A percentile compares a stretch with the other conserved stretches of the same genome.
Conservation (phyloP, 805 yeast species). For the Saturnispora gosingensis region DNA sequence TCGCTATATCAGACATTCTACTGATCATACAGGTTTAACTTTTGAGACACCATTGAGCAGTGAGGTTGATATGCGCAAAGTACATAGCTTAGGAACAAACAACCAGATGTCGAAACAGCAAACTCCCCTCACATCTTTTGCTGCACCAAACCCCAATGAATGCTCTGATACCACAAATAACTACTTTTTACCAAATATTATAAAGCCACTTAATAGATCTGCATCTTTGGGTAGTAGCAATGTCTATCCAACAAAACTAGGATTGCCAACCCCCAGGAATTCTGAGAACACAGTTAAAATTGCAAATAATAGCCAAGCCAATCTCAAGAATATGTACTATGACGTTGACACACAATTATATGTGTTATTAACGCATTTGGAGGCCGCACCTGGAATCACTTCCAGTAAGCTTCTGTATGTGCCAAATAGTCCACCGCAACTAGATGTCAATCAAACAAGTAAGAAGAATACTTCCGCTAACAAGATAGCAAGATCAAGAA, state of each 20-base stretch:
- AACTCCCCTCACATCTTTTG: background rate
- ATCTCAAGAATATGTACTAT: background rate
- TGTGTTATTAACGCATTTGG: background rate
- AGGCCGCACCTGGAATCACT: background rate
- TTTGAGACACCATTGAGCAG: no score
- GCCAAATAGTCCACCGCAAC: no score
- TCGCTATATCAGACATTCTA: background rate
- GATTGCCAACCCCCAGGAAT: background rate
- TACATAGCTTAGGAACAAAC: background rate
- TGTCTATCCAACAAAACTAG: background rate
- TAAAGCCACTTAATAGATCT: background rate
- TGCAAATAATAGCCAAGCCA: background rate
- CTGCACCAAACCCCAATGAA: background rate
- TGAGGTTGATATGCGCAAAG: background rate
- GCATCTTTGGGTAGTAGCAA: no score
- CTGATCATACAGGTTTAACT: background rate
- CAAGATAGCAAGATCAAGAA: conserved; percentile 46
- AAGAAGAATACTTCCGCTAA: background rate
- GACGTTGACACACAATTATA: background rate
- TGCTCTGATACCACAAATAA: background rate
- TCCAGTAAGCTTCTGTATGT: background rate
- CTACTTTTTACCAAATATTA: background rate
- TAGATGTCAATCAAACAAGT: background rate
- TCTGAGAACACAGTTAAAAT: background rate
- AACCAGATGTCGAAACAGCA: background rate